Base-by-base conservation (phyloP, 2,329 filamentous ascomycete genomes). In the Trichoderma lentiforme region DNA sequence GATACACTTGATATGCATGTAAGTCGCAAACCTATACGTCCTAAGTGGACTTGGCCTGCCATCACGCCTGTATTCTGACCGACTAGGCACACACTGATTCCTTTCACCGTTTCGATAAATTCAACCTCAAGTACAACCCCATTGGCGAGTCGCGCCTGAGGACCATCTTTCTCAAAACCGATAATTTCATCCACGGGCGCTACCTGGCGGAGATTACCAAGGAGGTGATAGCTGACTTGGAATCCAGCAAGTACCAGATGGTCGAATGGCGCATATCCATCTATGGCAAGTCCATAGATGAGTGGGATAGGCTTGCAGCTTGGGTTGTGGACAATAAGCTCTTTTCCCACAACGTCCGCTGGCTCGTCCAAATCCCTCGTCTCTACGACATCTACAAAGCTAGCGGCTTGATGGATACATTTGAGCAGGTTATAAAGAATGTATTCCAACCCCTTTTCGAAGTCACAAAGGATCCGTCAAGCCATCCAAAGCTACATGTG, bases 191-290 rank as follows among this genome's bases (percentile, higher is more conserved):
- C 79, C 91, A 97, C 75, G 96, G 96, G 47, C 92, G 95, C 65
- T 99, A 99, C 79, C 85, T 99, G 60, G 96, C 96, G 1, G 96
- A 99, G 81, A 98, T 99, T 74, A 98, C 95, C 2, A 97, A 97
- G 78, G 96, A 99, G 82, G 96, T 99, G 74, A 98, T 99, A 70
- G 91, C 94, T 3, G 96, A 99, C 86, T 85, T 99, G 51, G 96
- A 99, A 81, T 97, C 95, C 65, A 98, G 95, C 88, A 99, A 99
- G 81, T 99, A 99, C 79, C 96, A 99, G 81, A 98, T 99, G 93
- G 96, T 96, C 2, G 96, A 99, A 84, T 99, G 97, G 95, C 94
- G 96, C 56, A 97, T 99, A 76, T 98, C 95, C 28, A 94, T 99
- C 74, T 99, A 99, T 77, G 96, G 96, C 74, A 93, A 94, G 79